Percentiles rank a stretch among this genome's conserved stretches.
These are phyloP conservation scores for Dictyostelium intermedium DNA, from an alignment of 78 protist genomes.

Conservation along the genomic window DNA sequence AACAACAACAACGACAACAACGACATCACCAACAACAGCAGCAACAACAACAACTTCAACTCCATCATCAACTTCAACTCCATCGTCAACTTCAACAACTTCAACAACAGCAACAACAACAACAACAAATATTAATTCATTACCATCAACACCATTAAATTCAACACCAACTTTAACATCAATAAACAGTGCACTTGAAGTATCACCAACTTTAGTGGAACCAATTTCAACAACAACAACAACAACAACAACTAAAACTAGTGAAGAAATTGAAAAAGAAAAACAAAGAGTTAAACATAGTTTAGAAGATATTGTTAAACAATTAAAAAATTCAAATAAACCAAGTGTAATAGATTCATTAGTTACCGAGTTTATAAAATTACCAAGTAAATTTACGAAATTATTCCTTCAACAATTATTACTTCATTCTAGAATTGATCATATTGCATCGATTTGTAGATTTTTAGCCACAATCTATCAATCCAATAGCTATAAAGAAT, in stretches of 20 bases:
- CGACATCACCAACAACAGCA: background rate
- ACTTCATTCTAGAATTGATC: constrained; percentile 23
- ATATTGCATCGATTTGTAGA: constrained; percentile 45
- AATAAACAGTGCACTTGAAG: background rate
- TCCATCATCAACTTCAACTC: background rate
- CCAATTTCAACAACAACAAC: background rate
- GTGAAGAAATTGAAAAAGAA: background rate
- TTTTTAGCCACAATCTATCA: constrained; percentile 49
- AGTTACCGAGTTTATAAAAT: constrained; percentile 5
- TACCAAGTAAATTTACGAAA: constrained; percentile 10
- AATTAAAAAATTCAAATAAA: background rate
- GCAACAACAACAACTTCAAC: background rate
- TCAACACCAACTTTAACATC: constrained; percentile 13
- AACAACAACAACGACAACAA: background rate
- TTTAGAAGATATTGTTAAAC: constrained; percentile 36
- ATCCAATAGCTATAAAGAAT: constrained; percentile 31
- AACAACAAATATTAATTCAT: background rate
- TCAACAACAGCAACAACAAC: background rate
- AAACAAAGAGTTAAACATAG: constrained; percentile 9
- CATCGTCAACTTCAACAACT: background rate
- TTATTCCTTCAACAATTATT: constrained; percentile 2
- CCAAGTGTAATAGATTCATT: background rate
- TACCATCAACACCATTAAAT: background rate
- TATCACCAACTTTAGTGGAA: background rate
- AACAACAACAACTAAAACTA: background rate